Evolutionary conservation across 495 filamentous ascomycete species (phyloP), one percentile per base, ranked within the genome.

Genomic region (Neurospora africana): DNA sequence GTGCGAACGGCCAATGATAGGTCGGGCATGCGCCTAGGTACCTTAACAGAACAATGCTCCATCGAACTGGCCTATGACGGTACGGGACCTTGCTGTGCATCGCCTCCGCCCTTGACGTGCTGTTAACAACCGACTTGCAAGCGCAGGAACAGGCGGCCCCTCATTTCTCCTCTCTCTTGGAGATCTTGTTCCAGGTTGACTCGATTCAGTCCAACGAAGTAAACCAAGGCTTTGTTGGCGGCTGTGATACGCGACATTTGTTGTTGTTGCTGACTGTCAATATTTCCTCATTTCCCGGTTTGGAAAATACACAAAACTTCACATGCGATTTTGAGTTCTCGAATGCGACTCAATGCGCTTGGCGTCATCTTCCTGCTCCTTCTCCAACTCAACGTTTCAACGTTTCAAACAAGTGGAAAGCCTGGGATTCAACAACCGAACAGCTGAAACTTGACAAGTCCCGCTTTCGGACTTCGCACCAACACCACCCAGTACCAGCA

Each of bases 61-160:
- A 33, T 53, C 2, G 7, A 30, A 33, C 53, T 65, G 53, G 53
- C 53, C 53, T 33, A 33, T 61, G 27, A 61, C 53, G 27, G 53
- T 61, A 33, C 27, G 53, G 53, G 15, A 30, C 27, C 53, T 61
- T 61, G 53, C 53, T 65, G 53, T 33, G 27, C 53, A 70, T 58
- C 58, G 69, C 67, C 72, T 71, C 39, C 15, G 53, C 39, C 43
- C 30, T 68, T 40, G 69, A 73, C 47, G 70, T 71, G 58, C 72
- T 58, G 70, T 27, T n/a, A n/a, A n/a, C n/a, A n/a, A n/a, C n/a
- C n/a, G 23, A 74, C 47, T 53, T 27, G 44, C 27, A 35, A 37
- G 21, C 6, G 39, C 36, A 71, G 37, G 33, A 65, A 58, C 23
- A 44, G 69, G 33, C 65, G 72, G 72, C 72, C 68, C 72, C 72